Base-by-base conservation (phyloP, 2,329 filamentous ascomycete species). In the Coniella vitis region DNA sequence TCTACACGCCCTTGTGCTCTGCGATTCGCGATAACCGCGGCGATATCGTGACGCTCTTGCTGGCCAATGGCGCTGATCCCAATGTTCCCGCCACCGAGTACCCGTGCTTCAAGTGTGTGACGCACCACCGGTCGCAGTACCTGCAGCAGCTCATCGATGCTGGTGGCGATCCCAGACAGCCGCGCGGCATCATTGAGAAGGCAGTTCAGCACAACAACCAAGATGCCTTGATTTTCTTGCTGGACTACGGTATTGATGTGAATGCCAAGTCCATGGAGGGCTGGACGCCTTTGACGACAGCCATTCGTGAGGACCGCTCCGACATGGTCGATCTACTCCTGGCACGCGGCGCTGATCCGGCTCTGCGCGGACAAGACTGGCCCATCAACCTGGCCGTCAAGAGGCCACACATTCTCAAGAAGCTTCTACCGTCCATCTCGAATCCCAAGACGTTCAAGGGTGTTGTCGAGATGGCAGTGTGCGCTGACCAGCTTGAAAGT, bases 351-450 rank as follows among this genome's bases (percentile, higher is more conserved):
- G 81, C 80, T 0, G 78, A 84, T 52, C 78, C 81, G 4, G 76
- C 77, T 47, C 65, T 83, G 16, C 73, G 82, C 13, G 83, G 83
- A 31, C 71, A 84, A 57, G 81, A 86, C 59, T 87, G 83, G 83
- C 84, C 84, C 0, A 71, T 86, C 10, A 82, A 76, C 61, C 81
- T 87, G 77, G 81, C 83, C 0, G 81, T 86, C 43, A 72, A 71
- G 52, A 74, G 79, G 32, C 82, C 84, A 0, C 61, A 63, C 0
- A 75, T 87, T 38, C 72, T 86, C 10, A 72, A 74, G 56, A 75
- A 74, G 45, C 69, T 87, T 1, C 69, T 86, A 0, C 69, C 73
- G 0, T 70, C 74, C 2, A 72, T 84, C 8, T 64, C 75, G 1
- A 76, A 83, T 56, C 76, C 78, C 2, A 75, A 76, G 13, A 74